phyloP scores from a whole-genome alignment of 208 protist genomes.

The Leishmania lainsoni region DNA sequence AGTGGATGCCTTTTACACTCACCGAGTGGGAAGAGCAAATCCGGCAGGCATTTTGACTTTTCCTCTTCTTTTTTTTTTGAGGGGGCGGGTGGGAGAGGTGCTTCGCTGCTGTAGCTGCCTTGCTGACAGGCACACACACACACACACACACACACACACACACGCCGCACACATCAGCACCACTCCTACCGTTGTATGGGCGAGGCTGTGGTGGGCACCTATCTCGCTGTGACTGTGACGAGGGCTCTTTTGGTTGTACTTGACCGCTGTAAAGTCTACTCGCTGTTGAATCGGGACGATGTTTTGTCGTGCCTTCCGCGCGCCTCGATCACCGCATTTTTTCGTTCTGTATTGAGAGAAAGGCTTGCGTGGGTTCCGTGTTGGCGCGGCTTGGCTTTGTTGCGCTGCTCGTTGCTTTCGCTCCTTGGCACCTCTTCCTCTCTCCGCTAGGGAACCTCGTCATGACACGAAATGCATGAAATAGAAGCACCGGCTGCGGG shows the following conservation, averaged over 20 bases:
- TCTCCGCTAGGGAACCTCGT: not conserved
- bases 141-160: not conserved
- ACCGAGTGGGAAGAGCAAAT: slow-evolving; percentile 62
- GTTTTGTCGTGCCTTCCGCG: not conserved
- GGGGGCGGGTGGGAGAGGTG: not conserved
- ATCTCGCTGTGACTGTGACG: not conserved
- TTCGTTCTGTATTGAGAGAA: not conserved
- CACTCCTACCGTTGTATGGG: too few relatives aligned
- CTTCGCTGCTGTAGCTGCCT: not conserved
- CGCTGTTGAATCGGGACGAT: not conserved
- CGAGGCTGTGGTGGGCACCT: not conserved
- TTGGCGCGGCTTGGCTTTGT: slow-evolving; percentile 4
- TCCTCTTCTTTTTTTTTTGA: not conserved
- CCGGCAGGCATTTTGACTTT: slow-evolving; percentile 49
- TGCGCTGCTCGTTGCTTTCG: not conserved
- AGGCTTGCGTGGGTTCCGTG: not conserved
- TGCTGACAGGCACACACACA: not conserved
- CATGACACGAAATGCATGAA: not conserved
- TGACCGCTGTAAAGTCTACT: not conserved
- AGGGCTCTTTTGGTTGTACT: not conserved
- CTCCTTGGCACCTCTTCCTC: not conserved
- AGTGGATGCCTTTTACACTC: slow-evolving; percentile 56
- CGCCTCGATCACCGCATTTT: not conserved
- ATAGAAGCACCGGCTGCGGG: not conserved
- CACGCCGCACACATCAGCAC: not conserved